Conservation (phyloP, 2,329 filamentous ascomycete species). For the Ambrosiella beaveri region DNA sequence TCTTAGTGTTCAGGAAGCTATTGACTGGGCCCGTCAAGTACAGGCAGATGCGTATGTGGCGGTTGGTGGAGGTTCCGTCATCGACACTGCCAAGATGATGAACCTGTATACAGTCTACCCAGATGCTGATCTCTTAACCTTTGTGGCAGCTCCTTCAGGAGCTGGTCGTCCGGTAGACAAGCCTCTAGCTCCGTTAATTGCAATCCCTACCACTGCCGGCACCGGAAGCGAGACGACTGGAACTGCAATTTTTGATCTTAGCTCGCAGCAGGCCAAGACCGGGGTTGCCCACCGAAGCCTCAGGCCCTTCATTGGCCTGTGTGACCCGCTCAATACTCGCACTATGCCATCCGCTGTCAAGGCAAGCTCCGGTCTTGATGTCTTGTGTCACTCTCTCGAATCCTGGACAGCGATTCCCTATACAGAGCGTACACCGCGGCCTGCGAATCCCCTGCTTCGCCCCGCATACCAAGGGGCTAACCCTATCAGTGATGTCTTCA, state of each 20-base stretch:
- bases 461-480: slow-evolving; percentile 96
- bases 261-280: slow-evolving; percentile 79
- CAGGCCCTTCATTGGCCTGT: slow-evolving; percentile 86
- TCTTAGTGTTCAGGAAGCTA: slow-evolving; percentile 66
- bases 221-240: slow-evolving; percentile 94
- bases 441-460: slow-evolving; percentile 72
- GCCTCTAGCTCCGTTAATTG: slow-evolving; percentile 51
- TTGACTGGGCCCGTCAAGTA: slow-evolving; percentile 67
- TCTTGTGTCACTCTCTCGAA: slow-evolving; percentile 87
- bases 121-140: slow-evolving; percentile 87
- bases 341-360: slow-evolving; percentile 95
- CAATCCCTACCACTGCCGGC: slow-evolving; percentile 61
- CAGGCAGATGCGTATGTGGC: slow-evolving; percentile 78
- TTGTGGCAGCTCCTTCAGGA: slow-evolving; percentile 88
- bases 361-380: slow-evolving; percentile 79
- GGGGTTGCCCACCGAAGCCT: slow-evolving; percentile 89
- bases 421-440: slow-evolving; percentile 66
- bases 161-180: slow-evolving; percentile 57
- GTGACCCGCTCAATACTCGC: slow-evolving; percentile 70
- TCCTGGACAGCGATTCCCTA: slow-evolving; percentile 97
- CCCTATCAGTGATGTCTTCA: slow-evolving; percentile 95
- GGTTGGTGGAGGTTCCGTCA: slow-evolving; percentile 83
- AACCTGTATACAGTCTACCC: slow-evolving; percentile 87
- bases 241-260: slow-evolving; percentile 93
- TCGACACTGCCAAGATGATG: slow-evolving; percentile 97